Evolutionary conservation across 2,329 filamentous ascomycete species (phyloP), one percentile per base, ranked within the genome.

Genomic region (Aspergillus amoenus): DNA sequence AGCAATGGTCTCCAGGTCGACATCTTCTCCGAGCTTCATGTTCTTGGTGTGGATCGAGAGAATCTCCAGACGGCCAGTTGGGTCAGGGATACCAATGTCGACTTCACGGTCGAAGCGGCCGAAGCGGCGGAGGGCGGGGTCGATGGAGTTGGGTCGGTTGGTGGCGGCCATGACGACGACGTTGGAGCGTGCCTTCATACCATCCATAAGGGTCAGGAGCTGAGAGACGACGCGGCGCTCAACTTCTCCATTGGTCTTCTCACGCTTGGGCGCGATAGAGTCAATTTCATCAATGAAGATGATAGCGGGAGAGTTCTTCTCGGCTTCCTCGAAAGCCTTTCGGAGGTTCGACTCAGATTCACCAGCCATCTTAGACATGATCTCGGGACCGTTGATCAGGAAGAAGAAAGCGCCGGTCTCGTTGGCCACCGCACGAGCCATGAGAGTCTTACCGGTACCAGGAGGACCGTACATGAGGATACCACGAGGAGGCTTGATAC

Each of bases 311-410:
- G 93, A 96, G 82, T 97, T 97, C 88, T 97, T 97, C 83, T 97
- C 93, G 43, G 94, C 94, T 81, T 97, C 94, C 77, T 97, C 94
- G 70, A 99, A 99, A n/a, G 94, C 94, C 81, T 97, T 97, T 70
- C 94, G 89, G 66, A 99, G 79, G 77, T 97, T 97, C 59, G 93
- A 97, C 78, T 97, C 94, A 58, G 94, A 97, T 79, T 99, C 94
- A 85, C 94, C 94, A 59, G 94, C 94, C 94, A 97, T 97, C 86
- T 97, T 97, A 58, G 93, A 97, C 94, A 99, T 97, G 81, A 99
- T 97, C 77, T 97, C 94, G 52, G 94, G 94, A 64, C 94, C 93
- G 79, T 97, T 97, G 85, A 99, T 97, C 63, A 97, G 81, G 87
- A 99, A 97, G 82, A 99, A 99, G 83, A 97, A 97, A 48, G 93